Base-by-base conservation (phyloP, 768 basidiomycete genomes). In the Kwoniella shandongensis region DNA sequence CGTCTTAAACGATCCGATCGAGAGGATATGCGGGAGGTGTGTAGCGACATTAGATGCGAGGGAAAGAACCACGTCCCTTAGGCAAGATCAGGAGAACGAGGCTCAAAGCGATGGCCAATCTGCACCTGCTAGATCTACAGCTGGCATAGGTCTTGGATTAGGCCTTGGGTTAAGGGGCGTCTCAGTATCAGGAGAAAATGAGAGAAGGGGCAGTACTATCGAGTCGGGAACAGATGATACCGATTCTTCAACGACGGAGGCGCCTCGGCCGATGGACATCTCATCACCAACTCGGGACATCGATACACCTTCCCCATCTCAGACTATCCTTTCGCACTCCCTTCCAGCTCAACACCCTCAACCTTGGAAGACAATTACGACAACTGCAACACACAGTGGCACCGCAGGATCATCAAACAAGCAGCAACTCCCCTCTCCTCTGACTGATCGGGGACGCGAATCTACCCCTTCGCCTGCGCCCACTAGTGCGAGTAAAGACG, bases 21-120 rank as follows among this genome's bases (percentile, higher is more conserved):
- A 69, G 51, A 40, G 67, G 46, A 53, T 69, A 4, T 72, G 70
- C 36, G 67, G 67, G 7, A 39, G 61, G 50, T 69, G 62, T 52
- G 58, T 59, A 13, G 42, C 55, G 40, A 40, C 44, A 1, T 26
- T n/a, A 18, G 57, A 57, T 20, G 32, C 27, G 6, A 39, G 49
- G 23, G 44, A 51, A 20, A 20, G 20, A 27, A 23, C 12, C 7
- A 26, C 26, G n/a, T n/a, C n/a, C n/a, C n/a, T n/a, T n/a, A n/a
- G n/a, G n/a, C n/a, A n/a, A n/a, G n/a, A n/a, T n/a, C n/a, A n/a
- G n/a, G n/a, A n/a, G n/a, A n/a, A n/a, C n/a, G n/a, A n/a, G n/a
- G n/a, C n/a, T n/a, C n/a, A n/a, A n/a, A n/a, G n/a, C n/a, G n/a
- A n/a, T n/a, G n/a, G n/a, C n/a, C n/a, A n/a, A n/a, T n/a, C n/a